Evolutionary conservation across 495 filamentous ascomycete species (phyloP).

Genomic region (Hypoxylon trugodes): DNA sequence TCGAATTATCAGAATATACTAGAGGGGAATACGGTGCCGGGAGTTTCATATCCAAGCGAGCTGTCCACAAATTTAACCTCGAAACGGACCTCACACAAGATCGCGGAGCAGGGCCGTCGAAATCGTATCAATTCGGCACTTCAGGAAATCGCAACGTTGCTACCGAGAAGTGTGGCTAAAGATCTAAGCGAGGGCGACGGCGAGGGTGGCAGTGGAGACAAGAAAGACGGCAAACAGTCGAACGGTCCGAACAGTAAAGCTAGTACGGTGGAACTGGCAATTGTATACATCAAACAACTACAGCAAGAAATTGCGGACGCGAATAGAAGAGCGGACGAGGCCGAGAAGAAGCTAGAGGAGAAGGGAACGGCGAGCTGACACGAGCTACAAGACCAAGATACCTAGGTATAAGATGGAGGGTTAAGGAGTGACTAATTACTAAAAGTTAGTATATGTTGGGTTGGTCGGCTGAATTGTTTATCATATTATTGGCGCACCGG

Average conservation of each 20-base stretch:
- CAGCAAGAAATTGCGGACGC: constrained; percentile 76
- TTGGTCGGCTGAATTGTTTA: no score
- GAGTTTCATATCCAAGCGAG: constrained; percentile 88
- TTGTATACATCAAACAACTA: constrained; percentile 90
- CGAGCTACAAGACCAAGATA: constrained; percentile 9
- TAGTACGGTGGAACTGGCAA: constrained; percentile 93
- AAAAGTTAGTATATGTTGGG: constrained; percentile 16
- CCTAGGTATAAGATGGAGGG: no score
- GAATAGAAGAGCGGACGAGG: constrained; percentile 68
- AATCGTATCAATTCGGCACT: constrained; percentile 96
- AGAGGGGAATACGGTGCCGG: constrained; percentile 88
- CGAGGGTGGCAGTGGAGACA: constrained; percentile 56
- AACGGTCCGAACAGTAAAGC: constrained; percentile 83
- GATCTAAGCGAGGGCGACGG: constrained; percentile 43
- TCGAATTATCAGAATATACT: constrained; percentile 98
- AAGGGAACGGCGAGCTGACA: constrained; percentile 25
- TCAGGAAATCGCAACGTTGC: constrained; percentile 85
- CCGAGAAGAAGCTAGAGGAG: constrained; percentile 65
- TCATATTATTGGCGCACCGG: constrained; percentile 7
- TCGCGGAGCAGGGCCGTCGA: constrained; percentile 93
- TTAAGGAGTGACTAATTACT: not conserved
- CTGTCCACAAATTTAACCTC: constrained; percentile 92
- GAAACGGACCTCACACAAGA: constrained; percentile 97
- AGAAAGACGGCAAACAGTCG: constrained; percentile 51
- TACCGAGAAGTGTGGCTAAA: constrained; percentile 64